Evolutionary conservation across 1,284 basidiomycete genomes (phyloP).

Genomic region (Tylopilus orsonianus): DNA sequence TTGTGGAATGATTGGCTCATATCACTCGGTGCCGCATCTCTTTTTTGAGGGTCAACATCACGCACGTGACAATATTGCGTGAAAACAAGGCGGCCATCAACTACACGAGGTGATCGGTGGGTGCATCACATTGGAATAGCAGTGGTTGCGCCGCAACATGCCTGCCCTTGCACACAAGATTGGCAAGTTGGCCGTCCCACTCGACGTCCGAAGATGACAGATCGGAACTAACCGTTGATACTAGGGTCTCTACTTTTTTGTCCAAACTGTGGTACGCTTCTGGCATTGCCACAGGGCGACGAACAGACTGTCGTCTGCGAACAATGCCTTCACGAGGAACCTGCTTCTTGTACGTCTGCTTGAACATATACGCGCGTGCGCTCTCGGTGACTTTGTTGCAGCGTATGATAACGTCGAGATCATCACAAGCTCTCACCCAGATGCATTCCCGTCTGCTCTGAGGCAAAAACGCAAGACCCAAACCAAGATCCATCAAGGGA

Average conservation of each 20-base stretch:
- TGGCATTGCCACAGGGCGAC: conserved; percentile 81
- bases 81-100: conserved; percentile 13
- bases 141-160: conserved; percentile 12
- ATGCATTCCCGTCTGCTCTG: conserved; percentile 91
- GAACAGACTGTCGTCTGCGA: conserved; percentile 80
- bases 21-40: too few species aligned
- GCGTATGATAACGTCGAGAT: conserved; percentile 94
- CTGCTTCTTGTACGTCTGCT: conserved; percentile 77
- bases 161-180: conserved; percentile 29
- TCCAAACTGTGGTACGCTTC: conserved; percentile 86
- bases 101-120: conserved; percentile 15
- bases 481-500: conserved; percentile 77
- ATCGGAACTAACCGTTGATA: conserved; percentile 9
- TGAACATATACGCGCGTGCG: too few species aligned
- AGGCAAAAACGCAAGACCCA: conserved; percentile 90
- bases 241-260: conserved; percentile 92
- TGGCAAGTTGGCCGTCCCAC: conserved; percentile 17
- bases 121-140: conserved; percentile 1
- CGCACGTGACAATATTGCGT: conserved; percentile 16
- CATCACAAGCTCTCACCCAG: conserved; percentile 86
- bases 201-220: background rate
- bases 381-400: conserved; percentile 34
- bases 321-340: conserved; percentile 86
- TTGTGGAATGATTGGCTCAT: too few species aligned
- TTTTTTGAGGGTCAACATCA: conserved; percentile 18